Evolutionary conservation across 73 alveolate species (phyloP).

Genomic region (Uronychia binucleata): DNA sequence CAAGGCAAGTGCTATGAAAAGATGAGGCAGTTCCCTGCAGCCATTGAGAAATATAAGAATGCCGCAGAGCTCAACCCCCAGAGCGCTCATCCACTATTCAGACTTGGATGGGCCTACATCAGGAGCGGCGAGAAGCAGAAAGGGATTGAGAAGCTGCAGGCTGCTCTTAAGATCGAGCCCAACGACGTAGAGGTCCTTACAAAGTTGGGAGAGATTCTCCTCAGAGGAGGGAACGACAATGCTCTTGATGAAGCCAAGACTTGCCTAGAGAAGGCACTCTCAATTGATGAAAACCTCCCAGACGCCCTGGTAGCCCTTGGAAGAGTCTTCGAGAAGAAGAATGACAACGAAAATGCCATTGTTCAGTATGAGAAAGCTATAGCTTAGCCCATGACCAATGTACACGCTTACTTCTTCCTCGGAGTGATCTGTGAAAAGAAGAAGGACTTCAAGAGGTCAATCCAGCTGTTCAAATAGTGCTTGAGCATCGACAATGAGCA

Average conservation of each 20-base stretch:
- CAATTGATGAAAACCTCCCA: constrained; percentile 73
- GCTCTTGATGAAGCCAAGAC: constrained; percentile 73
- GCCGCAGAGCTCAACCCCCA: constrained; percentile 66
- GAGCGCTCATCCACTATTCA: constrained; percentile 67
- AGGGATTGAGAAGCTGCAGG: constrained; percentile 75
- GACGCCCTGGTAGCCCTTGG: constrained; percentile 86
- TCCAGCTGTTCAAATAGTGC: constrained; percentile 58
- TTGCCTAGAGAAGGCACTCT: constrained; percentile 66
- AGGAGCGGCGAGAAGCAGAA: constrained; percentile 56
- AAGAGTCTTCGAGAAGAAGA: constrained; percentile 82
- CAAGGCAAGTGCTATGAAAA: constrained; percentile 83
- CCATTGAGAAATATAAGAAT: constrained; percentile 58
- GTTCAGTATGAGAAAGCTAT: constrained; percentile 69
- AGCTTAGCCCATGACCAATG: constrained; percentile 70
- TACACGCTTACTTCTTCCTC: constrained; percentile 73
- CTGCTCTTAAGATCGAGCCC: constrained; percentile 70
- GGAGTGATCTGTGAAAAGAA: constrained; percentile 84
- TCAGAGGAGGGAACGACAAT: constrained; percentile 42
- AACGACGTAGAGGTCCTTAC: constrained; percentile 73
- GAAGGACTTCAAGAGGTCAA: constrained; percentile 76
- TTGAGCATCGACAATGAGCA: constrained; percentile 72
- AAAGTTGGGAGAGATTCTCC: constrained; percentile 81
- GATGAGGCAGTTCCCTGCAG: constrained; percentile 63
- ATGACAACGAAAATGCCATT: constrained; percentile 73
- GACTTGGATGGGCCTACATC: constrained; percentile 82